Evolutionary conservation across 2,329 filamentous ascomycete genomes (phyloP).

Genomic region (Lecanosticta acicola): DNA sequence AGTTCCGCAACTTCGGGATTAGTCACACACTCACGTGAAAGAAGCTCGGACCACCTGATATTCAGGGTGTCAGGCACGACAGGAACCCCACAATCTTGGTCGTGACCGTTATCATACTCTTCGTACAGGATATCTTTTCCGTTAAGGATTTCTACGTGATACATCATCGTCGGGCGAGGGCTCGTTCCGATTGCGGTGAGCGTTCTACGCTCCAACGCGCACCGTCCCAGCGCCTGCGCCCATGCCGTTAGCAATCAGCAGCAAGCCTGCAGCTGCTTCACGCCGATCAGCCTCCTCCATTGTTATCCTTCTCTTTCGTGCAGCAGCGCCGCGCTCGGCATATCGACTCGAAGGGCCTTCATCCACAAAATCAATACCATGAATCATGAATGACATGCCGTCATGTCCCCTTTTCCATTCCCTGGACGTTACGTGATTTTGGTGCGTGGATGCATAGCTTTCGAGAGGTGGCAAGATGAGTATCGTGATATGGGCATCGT

Average conservation of each 20-base stretch:
- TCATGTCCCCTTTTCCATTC: slow-evolving; percentile 74
- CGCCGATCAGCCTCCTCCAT: slow-evolving; percentile 31
- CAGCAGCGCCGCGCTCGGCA: slow-evolving; percentile 43
- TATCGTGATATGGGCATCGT: slow-evolving; percentile 81
- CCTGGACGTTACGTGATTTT: slow-evolving; percentile 76
- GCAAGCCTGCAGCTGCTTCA: slow-evolving; percentile 28
- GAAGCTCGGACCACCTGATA: too few species aligned
- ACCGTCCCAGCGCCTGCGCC: slow-evolving; percentile 10
- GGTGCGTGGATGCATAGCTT: slow-evolving; percentile 67
- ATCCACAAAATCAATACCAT: slow-evolving; percentile 76
- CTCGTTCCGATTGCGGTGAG: too few species aligned
- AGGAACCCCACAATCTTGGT: too few species aligned
- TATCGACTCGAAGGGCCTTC: slow-evolving; percentile 54
- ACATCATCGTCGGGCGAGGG: too few species aligned
- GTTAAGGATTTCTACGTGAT: too few species aligned
- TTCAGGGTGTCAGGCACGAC: too few species aligned
- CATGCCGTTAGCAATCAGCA: slow-evolving; percentile 24
- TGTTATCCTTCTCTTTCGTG: slow-evolving; percentile 46
- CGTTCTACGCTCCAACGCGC: slow-evolving; percentile 17
- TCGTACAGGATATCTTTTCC: too few species aligned
- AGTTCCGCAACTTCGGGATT: not conserved
- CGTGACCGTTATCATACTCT: too few species aligned
- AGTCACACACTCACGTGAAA: too few species aligned
- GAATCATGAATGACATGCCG: slow-evolving; percentile 82
- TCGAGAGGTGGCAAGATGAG: slow-evolving; percentile 74